phyloP scores from a whole-genome alignment of 1,284 basidiomycete genomes.

The Bothia castanella region DNA sequence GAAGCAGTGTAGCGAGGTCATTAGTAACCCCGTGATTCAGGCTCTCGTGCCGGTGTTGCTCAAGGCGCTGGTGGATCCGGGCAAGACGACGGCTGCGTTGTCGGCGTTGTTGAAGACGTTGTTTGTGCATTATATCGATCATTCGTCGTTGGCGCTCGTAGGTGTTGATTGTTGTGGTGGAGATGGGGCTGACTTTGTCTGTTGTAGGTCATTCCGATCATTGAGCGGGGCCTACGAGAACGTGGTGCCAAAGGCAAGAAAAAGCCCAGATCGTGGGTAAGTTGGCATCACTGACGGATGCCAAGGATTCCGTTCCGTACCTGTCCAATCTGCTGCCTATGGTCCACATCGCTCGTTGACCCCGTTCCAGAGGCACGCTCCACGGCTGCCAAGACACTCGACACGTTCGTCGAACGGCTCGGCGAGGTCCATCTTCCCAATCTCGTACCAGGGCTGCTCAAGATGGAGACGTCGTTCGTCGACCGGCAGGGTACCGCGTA shows the following conservation, averaged over 20 bases:
- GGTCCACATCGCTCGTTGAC: conserved; percentile 84
- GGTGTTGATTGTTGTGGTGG: conserved; percentile 18
- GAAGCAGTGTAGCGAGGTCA: conserved; percentile 97
- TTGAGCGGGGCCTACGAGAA: conserved; percentile 91
- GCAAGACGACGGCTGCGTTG: conserved; percentile 85
- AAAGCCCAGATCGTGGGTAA: conserved; percentile 98
- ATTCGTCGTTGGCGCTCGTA: conserved; percentile 94
- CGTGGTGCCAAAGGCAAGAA: conserved; percentile 92
- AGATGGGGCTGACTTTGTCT: neutral
- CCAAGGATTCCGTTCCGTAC: conserved; percentile 97
- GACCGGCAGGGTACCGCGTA: conserved; percentile 98
- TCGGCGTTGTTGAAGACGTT: conserved; percentile 86
- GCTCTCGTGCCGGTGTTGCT: conserved; percentile 88
- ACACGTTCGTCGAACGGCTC: conserved; percentile 92
- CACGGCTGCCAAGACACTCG: conserved; percentile 96
- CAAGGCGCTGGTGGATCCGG: conserved; percentile 95
- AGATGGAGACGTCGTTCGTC: conserved; percentile 92
- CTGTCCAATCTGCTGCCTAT: conserved; percentile 84
- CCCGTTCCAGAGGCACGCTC: conserved; percentile 97
- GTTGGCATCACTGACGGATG: conserved; percentile 90
- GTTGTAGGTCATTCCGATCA: conserved; percentile 84
- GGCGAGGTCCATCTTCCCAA: conserved; percentile 97
- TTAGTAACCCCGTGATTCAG: conserved; percentile 93
- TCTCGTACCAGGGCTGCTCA: conserved; percentile 87
- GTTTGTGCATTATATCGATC: conserved; percentile 98